Percentiles rank a stretch among this genome's conserved stretches.
Evolutionary conservation across 345 rosid species (phyloP).

Genomic region (Linum lewisii): DNA sequence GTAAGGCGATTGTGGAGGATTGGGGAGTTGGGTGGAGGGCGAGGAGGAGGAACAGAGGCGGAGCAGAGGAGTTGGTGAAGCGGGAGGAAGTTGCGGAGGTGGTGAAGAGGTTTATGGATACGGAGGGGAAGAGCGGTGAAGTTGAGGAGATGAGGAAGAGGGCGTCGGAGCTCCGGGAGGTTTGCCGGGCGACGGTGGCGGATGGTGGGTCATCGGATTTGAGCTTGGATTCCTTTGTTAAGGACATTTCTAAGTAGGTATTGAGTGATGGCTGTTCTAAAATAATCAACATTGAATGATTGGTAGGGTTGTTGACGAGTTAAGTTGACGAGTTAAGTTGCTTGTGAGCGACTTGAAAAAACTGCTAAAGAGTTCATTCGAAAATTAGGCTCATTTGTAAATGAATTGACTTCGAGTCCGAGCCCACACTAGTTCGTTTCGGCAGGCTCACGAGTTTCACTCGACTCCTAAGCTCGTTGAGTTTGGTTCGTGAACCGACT

Average conservation of each 20-base stretch:
- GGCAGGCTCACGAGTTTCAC: no score
- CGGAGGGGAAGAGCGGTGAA: neutral
- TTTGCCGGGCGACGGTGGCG: neutral
- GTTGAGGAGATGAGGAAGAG: neutral
- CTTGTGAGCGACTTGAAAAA: no score
- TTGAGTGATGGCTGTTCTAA: no score
- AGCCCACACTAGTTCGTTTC: no score
- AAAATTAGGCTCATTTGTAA: no score
- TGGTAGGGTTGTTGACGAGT: no score
- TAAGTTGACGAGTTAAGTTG: no score
- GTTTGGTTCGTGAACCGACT: no score
- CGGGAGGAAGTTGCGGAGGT: neutral
- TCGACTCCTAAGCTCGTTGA: no score
- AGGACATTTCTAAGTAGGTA: neutral
- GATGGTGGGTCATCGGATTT: constrained; percentile 1
- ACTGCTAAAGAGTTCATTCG: no score
- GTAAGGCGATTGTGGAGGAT: neutral
- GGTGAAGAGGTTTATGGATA: neutral
- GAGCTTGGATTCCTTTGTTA: neutral
- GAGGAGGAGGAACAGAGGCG: constrained; percentile 1
- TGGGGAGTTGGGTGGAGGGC: constrained; percentile 2
- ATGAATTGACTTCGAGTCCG: no score
- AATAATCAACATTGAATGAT: no score
- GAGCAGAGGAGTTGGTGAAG: neutral
- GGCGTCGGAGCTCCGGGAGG: neutral